Evolutionary conservation across 2,329 filamentous ascomycete genomes (phyloP), one percentile per base, ranked within the genome.

Genomic region (Botrytis galanthina): DNA sequence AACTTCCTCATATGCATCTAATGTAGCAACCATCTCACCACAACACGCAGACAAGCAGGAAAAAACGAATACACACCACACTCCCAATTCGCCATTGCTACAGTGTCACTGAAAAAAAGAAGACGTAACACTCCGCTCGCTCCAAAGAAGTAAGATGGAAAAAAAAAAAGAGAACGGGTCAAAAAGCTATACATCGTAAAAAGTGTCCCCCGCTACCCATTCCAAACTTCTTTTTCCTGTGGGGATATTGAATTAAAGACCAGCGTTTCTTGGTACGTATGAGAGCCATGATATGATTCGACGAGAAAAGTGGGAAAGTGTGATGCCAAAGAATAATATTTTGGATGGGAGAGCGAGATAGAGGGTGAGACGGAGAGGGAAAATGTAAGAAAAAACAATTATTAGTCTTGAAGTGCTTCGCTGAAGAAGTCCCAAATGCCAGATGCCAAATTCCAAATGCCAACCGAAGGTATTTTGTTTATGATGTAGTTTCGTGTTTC

Each of bases 71-170:
- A 57, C 39, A 68, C 48, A 68, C 48, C 29, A 42, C 75, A 76
- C 75, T 78, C 78, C 78, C 12, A 73, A 68, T 80, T 80, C 79
- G 78, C 79, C 79, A 63, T 78, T 78, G 75, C 75, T 78, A 77
- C 76, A 60, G 20, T 70, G 54, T 59, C 39, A 42, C 35, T 68
- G 66, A 29, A 63, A 46, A 39, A 42, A 37, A 68, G 42, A 57
- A 68, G 66, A 68, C 66, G 48, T 48, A 42, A 68, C 66, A 68
- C 66, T 32, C 66, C 66, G 35, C 48, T 57, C 48, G 48, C 66
- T 68, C 66, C 66, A 68, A 42, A 57, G 78, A 68, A 68, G 66
- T 68, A 68, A 57, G 66, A 68, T 68, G 66, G 16, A 22, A 68
- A 29, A 68, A 46, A 46, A 64, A 35, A 66, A 44, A 54, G 51